Evolutionary conservation across 805 yeast species (phyloP), one percentile per base, ranked within the genome.

Genomic region (Barnettozyma botsteinii): DNA sequence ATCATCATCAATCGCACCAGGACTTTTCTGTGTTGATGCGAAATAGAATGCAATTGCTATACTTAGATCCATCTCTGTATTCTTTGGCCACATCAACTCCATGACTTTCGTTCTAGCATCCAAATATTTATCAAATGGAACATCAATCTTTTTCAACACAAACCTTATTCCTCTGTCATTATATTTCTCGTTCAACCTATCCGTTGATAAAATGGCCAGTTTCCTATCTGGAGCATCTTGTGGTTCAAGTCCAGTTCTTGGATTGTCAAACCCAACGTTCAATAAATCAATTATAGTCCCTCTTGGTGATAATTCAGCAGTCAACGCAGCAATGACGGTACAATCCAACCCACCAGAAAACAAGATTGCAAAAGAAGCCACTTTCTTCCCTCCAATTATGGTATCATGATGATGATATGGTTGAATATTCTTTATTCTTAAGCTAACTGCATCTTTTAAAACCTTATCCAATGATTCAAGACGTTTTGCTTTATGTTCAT

Each of bases 331-430:
- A 19, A 93, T 53, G 0, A 91, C 61, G 0, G 97, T 81, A 59
- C 98, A 93, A 55, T 93, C 99, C 4, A 93, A 66, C 0, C 99
- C 99, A 2, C 99, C 99, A 32, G 96, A 86, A 55, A 89, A 93
- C 24, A 93, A 61, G 0, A 93, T 66, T 0, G 84, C 83, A 31
- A 60, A 59, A 1, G 66, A 57, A 18, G 51, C 50, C n/a, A n/a
- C n/a, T n/a, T n/a, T n/a, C n/a, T n/a, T n/a, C n/a, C n/a, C n/a
- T n/a, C n/a, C n/a, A 12, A 33, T 15, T 11, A 62, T 57, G 31
- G 59, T 59, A 0, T 57, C 47, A 10, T 58, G 26, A 17, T 38
- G 45, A 41, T 70, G 73, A 3, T 73, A 40, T 2, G 93, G 89
- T 42, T 71, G 72, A 5, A 84, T 81, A 0, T 85, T 71, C 9